Evolutionary conservation across 2,329 filamentous ascomycete species (phyloP).

Genomic region (Aspergillus brasiliensis): DNA sequence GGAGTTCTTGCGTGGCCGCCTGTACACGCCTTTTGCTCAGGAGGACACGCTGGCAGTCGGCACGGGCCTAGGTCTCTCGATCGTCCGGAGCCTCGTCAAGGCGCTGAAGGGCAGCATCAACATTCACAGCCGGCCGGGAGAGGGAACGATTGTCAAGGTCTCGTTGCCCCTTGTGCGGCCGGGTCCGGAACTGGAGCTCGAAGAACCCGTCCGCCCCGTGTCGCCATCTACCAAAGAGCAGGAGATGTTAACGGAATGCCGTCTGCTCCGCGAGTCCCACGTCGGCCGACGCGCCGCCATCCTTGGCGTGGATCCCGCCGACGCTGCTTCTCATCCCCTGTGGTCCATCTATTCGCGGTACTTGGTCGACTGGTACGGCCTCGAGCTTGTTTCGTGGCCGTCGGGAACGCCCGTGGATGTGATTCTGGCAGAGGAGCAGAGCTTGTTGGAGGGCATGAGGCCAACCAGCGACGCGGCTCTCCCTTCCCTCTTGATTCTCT

Average conservation of each 20-base stretch:
- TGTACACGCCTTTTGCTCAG: conserved; percentile 62
- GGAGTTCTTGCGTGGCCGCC: conserved; percentile 61
- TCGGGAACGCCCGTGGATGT: conserved; percentile 33
- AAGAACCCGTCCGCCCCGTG: conserved; percentile 19
- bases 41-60: conserved; percentile 60
- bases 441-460: conserved; percentile 26
- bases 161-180: conserved; percentile 46
- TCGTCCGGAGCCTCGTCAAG: conserved; percentile 64
- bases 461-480: conserved; percentile 19
- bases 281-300: conserved; percentile 32
- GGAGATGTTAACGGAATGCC: conserved; percentile 26
- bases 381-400: conserved; percentile 37
- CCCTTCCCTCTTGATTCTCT: conserved; percentile 41
- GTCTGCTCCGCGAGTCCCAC: conserved; percentile 29
- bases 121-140: conserved; percentile 55
- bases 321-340: conserved; percentile 19
- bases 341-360: conserved; percentile 35
- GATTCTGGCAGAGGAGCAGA: conserved; percentile 37
- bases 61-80: conserved; percentile 61
- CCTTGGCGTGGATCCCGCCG: conserved; percentile 27
- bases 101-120: conserved; percentile 62
- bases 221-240: conserved; percentile 14
- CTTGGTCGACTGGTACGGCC: conserved; percentile 40
- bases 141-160: conserved; percentile 59
- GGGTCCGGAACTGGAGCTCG: conserved; percentile 22